Conservation (phyloP, 2,329 filamentous ascomycete species). For the Neofusicoccum sp. region DNA sequence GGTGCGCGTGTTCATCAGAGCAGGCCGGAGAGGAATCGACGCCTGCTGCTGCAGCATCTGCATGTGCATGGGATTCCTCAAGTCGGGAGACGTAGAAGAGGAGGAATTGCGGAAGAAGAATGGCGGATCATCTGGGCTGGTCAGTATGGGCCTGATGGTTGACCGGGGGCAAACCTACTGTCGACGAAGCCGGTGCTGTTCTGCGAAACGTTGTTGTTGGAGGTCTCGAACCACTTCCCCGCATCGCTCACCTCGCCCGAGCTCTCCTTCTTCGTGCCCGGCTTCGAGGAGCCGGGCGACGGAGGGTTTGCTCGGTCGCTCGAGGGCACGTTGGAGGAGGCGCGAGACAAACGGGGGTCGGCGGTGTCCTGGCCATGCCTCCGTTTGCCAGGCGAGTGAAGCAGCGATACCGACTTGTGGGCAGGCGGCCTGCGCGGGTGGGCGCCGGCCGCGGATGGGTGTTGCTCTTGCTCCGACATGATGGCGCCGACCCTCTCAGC, state of each 20-base stretch:
- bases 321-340: conserved; percentile 13
- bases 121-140: conserved; percentile 42
- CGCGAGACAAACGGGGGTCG: neutral
- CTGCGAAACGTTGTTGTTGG: conserved; percentile 51
- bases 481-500: neutral
- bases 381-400: conserved; percentile 38
- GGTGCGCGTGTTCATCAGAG: conserved; percentile 40
- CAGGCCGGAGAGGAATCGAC: conserved; percentile 27
- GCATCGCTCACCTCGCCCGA: conserved; percentile 56
- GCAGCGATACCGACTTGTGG: conserved; percentile 50
- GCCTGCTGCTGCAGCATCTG: conserved; percentile 26
- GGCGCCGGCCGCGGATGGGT: neutral
- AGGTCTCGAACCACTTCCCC: conserved; percentile 55
- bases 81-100: conserved; percentile 46
- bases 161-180: conserved; percentile 24
- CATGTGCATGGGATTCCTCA: conserved; percentile 25
- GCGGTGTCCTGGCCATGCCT: neutral
- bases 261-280: conserved; percentile 41
- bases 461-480: conserved; percentile 6
- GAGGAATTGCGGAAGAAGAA: conserved; percentile 51
- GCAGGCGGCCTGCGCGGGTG: conserved; percentile 49
- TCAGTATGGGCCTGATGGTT: neutral
- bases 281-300: conserved; percentile 41
- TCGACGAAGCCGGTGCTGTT: conserved; percentile 23
- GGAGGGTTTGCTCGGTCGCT: conserved; percentile 39